Evolutionary conservation across 2,329 filamentous ascomycete species (phyloP).

Genomic region (Rugonectria rugulosa): DNA sequence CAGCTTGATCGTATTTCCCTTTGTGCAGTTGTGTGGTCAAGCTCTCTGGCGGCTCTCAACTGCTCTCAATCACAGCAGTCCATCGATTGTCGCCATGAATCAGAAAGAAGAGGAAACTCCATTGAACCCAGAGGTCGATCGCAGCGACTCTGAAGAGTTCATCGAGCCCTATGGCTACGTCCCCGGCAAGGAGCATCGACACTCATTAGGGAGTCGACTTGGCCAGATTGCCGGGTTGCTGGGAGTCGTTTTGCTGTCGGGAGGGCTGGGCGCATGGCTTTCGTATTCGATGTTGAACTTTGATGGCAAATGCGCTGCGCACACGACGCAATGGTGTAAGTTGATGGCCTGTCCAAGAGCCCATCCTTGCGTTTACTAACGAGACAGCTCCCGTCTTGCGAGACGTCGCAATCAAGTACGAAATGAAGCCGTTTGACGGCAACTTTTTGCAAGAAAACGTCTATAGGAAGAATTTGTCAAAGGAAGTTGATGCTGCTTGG

Average conservation of each 20-base stretch:
- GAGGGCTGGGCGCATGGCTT: slow-evolving; percentile 29
- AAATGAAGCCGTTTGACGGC: slow-evolving; percentile 58
- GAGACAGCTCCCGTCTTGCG: slow-evolving; percentile 44
- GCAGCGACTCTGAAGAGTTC: slow-evolving; percentile 30
- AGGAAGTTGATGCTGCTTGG: slow-evolving; percentile 67
- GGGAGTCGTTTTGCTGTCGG: slow-evolving; percentile 26
- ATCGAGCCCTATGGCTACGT: slow-evolving; percentile 27
- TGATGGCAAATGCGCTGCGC: slow-evolving; percentile 34
- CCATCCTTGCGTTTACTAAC: too few species aligned
- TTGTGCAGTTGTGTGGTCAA: slow-evolving; percentile 10
- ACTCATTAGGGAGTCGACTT: slow-evolving; percentile 24
- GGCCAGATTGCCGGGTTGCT: slow-evolving; percentile 16
- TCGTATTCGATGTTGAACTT: slow-evolving; percentile 31
- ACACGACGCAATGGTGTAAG: slow-evolving; percentile 50
- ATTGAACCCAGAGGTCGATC: slow-evolving; percentile 23
- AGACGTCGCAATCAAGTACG: slow-evolving; percentile 44
- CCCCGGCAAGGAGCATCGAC: slow-evolving; percentile 20
- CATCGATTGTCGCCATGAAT: slow-evolving; percentile 19
- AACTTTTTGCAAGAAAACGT: slow-evolving; percentile 62
- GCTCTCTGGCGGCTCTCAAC: not conserved
- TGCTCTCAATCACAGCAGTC: too few species aligned
- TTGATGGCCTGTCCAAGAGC: slow-evolving; percentile 4
- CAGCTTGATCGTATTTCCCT: too few species aligned
- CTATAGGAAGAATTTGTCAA: slow-evolving; percentile 57
- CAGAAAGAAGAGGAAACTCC: slow-evolving; percentile 33